Evolutionary conservation across 495 filamentous ascomycete species (phyloP), one percentile per base, ranked within the genome.

Genomic region (Neurospora tetrasperma): DNA sequence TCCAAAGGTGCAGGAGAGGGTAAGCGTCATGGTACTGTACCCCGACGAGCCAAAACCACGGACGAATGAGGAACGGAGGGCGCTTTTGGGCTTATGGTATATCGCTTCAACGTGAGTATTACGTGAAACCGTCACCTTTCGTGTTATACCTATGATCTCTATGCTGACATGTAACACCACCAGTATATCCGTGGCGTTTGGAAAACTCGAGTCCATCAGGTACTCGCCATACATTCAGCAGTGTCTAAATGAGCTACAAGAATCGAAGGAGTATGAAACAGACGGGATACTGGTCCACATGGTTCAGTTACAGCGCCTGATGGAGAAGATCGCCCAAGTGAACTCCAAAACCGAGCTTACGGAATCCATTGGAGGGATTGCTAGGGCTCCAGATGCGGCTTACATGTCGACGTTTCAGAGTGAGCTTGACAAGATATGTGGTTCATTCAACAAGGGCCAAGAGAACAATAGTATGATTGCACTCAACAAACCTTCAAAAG

Each of bases 1-100:
- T 42, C 80, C 79, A 39, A 75, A 78, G 11, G 71, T 75, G n/a
- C 75, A 76, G 31, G 76, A 78, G 27, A 73, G 71, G 68, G 75
- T 72, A 42, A 77, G 70, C 18, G 46, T 79, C 16, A 72, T 77
- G 35, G 40, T 75, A 18, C 42, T 76, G 16, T n/a, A 70, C 48
- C 70, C 71, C 11, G 79, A 78, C 43, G 48, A 59, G 23, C 71
- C 71, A 23, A 68, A 14, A 18, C 41, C 42, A 23, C 79, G 74
- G 48, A 76, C 74, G 5, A 77, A 78, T 38, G 81, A 83, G 23
- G 82, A 82, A 44, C 78, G 77, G 46, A 78, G 83, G 38, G 71
- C 77, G 4, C 73, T 84, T 6, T 78, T 81, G 18, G 83, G 81
- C 5, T 80, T 81, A 3, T 84, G 83, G 82, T 84, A 84, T 74